Conservation (phyloP, 2,329 filamentous ascomycete genomes). For the Epichloe festucae region DNA sequence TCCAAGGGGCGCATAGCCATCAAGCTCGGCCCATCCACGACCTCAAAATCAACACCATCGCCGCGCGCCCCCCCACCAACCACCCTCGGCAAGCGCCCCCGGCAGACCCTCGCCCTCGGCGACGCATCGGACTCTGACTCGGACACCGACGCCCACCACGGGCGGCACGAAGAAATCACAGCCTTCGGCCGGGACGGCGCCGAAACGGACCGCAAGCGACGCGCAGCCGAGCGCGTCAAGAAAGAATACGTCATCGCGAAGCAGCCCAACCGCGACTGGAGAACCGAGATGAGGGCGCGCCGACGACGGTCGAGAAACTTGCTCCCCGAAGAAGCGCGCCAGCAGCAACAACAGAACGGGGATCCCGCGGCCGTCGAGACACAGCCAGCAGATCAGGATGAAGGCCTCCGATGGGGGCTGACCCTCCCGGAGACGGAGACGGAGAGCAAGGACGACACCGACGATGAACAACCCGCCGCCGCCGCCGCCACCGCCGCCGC, state of each 20-base stretch:
- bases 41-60: not conserved
- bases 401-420: slow-evolving; percentile 43
- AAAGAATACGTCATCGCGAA: slow-evolving; percentile 42
- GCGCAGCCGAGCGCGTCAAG: slow-evolving; percentile 13
- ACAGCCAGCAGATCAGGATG: slow-evolving; percentile 32
- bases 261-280: slow-evolving; percentile 50
- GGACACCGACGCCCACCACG: slow-evolving; percentile 25
- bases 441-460: slow-evolving; percentile 34
- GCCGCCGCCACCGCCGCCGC: not conserved
- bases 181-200: slow-evolving; percentile 34
- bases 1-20: slow-evolving; percentile 33
- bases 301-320: slow-evolving; percentile 37
- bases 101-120: slow-evolving; percentile 24
- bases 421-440: slow-evolving; percentile 20
- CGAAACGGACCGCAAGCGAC: slow-evolving; percentile 26
- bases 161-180: slow-evolving; percentile 33
- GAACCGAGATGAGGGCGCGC: slow-evolving; percentile 36
- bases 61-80: slow-evolving; percentile 25
- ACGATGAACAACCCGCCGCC: slow-evolving; percentile 8
- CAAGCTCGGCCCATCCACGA: slow-evolving; percentile 26
- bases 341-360: slow-evolving; percentile 22
- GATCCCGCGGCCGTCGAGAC: slow-evolving; percentile 14
- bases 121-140: slow-evolving; percentile 32
- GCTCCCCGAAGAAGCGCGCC: slow-evolving; percentile 42
- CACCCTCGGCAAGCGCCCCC: slow-evolving; percentile 34